A percentile compares a stretch with the other conserved stretches of the same genome.
Evolutionary conservation across 176 grass and related monocot genomes (phyloP).

Genomic region (Oryza punctata): DNA sequence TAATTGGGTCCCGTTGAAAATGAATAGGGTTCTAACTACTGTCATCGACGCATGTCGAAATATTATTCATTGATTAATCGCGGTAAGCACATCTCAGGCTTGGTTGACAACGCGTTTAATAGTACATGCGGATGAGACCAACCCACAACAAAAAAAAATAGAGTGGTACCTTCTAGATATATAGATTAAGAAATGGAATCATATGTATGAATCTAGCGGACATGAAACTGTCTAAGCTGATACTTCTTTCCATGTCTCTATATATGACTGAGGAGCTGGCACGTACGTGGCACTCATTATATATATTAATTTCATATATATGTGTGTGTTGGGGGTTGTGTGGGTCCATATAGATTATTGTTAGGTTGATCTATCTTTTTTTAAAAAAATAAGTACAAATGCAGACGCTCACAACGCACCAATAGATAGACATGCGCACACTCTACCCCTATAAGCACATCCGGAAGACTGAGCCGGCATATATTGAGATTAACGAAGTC

Average conservation of each 20-base stretch:
- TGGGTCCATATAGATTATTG: neutral
- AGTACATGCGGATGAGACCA: neutral
- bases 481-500: too few species aligned
- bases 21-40: neutral
- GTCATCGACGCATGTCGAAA: neutral
- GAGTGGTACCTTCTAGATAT: too few species aligned
- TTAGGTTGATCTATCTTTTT: neutral
- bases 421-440: too few species aligned
- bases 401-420: too few species aligned
- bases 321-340: too few species aligned
- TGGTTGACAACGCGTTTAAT: neutral
- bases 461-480: too few species aligned
- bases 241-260: neutral
- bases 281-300: neutral
- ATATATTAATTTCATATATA: neutral
- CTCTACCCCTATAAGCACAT: too few species aligned
- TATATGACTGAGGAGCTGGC: neutral
- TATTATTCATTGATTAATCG: neutral
- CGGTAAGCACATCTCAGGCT: neutral
- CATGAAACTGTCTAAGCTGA: neutral
- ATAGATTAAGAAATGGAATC: neutral
- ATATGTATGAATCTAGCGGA: neutral
- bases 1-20: neutral
- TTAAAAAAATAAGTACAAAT: too few species aligned
- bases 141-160: neutral